phyloP scores from a whole-genome alignment of 1,284 basidiomycete genomes.

The Wolfiporia cocos region DNA sequence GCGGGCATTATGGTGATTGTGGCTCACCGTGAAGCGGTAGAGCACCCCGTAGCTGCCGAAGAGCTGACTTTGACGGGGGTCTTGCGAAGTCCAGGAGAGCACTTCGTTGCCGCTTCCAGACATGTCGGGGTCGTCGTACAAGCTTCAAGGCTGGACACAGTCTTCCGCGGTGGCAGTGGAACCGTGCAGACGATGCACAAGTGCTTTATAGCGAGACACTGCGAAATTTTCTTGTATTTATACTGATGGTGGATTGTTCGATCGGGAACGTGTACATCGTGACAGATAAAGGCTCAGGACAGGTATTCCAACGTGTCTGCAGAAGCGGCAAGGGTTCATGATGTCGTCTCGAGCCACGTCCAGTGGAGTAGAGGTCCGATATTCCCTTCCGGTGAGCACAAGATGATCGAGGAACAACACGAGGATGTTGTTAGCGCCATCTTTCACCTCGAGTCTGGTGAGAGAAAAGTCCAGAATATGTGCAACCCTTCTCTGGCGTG shows the following conservation, averaged over 20 bases:
- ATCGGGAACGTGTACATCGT: slow-evolving; percentile 71
- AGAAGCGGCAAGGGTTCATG: slow-evolving; percentile 52
- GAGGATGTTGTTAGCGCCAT: slow-evolving; percentile 47
- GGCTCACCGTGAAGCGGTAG: slow-evolving; percentile 75
- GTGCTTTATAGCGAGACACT: slow-evolving; percentile 29
- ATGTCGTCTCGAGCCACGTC: slow-evolving; percentile 49
- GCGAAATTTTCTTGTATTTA: slow-evolving; percentile 34
- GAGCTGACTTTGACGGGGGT: slow-evolving; percentile 74
- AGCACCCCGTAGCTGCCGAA: slow-evolving; percentile 75
- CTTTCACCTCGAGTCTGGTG: slow-evolving; percentile 27
- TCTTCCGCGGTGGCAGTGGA: too few species aligned
- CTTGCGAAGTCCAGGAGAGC: slow-evolving; percentile 79
- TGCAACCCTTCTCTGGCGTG: slow-evolving; percentile 17
- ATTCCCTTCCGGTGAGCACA: slow-evolving; percentile 44
- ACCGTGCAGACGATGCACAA: slow-evolving; percentile 23
- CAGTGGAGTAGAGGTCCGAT: slow-evolving; percentile 65
- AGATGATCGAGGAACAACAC: slow-evolving; percentile 61
- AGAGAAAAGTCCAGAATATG: slow-evolving; percentile 21
- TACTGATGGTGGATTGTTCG: slow-evolving; percentile 51
- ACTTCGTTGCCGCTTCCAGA: slow-evolving; percentile 56
- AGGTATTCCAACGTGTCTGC: slow-evolving; percentile 61
- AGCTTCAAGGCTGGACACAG: too few species aligned
- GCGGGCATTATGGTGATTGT: too few species aligned
- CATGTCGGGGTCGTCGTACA: too few species aligned
- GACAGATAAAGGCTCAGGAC: slow-evolving; percentile 66